Evolutionary conservation across 2,329 filamentous ascomycete species (phyloP).

Genomic region (Colletotrichum navitas): DNA sequence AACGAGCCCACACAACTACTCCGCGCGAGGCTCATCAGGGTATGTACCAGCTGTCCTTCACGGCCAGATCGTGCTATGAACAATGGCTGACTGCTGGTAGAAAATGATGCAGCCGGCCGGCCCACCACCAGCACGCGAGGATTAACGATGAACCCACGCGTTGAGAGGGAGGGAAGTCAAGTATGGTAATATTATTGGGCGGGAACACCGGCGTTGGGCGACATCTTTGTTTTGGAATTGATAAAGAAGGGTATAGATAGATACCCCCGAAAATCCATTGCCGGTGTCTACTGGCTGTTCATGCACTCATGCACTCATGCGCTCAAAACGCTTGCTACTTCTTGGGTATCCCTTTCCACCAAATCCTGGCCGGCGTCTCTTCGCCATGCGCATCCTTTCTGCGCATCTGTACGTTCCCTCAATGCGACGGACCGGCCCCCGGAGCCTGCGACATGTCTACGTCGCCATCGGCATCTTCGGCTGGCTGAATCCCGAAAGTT

Average conservation of each 20-base stretch:
- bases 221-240: conserved; percentile 1
- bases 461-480: conserved; percentile 45
- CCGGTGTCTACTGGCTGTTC: conserved; percentile 24
- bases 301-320: conserved; percentile 20
- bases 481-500: conserved; percentile 67
- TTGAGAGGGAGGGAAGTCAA: not conserved
- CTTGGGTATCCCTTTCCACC: conserved; percentile 26
- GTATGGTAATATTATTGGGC: not conserved
- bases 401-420: conserved; percentile 40
- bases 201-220: conserved; percentile 29
- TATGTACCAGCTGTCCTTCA: conserved; percentile 50
- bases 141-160: conserved; percentile 40
- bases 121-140: conserved; percentile 69
- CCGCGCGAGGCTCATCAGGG: conserved; percentile 82
- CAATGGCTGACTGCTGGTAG: conserved; percentile 50
- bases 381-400: conserved; percentile 43
- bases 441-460: conserved; percentile 34
- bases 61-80: not conserved
- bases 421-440: conserved; percentile 30
- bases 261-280: conserved; percentile 64
- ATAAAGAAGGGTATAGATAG: conserved; percentile 32
- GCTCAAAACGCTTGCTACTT: conserved; percentile 20
- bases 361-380: not conserved
- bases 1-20: conserved; percentile 87
- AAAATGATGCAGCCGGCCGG: conserved; percentile 77